Evolutionary conservation across 192 early-diverging fungal genomes (phyloP).

Genomic region (Irineochytrium annulatum): DNA sequence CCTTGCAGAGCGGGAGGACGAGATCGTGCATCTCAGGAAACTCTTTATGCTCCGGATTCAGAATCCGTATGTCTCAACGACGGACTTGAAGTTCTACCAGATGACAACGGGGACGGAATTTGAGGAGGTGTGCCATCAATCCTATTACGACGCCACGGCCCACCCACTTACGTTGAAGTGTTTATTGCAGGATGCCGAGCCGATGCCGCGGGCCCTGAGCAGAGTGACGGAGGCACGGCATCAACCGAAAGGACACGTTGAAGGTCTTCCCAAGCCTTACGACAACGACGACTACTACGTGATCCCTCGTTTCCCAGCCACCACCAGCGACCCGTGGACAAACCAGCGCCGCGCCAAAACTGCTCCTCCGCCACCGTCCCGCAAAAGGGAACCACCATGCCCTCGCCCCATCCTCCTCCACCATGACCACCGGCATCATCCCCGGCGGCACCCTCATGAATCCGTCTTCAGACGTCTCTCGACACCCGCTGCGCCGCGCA

Average conservation of each 20-base stretch:
- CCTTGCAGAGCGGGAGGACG: constrained; percentile 18
- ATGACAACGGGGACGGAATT: neutral
- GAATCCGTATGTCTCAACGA: constrained; percentile 16
- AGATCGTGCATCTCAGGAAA: constrained; percentile 14
- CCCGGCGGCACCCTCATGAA: neutral
- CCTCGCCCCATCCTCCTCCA: neutral
- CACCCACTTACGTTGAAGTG: too few relatives aligned
- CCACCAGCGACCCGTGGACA: constrained; percentile 1
- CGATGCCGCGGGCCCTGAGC: constrained; percentile 3
- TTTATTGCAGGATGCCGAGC: neutral
- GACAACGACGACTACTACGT: neutral
- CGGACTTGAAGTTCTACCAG: constrained; percentile 10
- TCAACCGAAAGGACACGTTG: neutral
- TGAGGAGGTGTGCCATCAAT: constrained; percentile 5
- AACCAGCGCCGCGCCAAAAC: neutral
- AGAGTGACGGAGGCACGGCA: too few relatives aligned
- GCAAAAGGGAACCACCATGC: neutral
- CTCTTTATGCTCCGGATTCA: constrained; percentile 20
- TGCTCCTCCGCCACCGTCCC: neutral
- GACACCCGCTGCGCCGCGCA: neutral
- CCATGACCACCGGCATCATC: constrained; percentile 2
- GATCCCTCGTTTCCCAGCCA: neutral
- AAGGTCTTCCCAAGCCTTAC: neutral
- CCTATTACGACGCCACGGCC: neutral
- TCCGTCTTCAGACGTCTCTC: constrained; percentile 15